Evolutionary conservation across 805 yeast species (phyloP).

Genomic region (Cyberlindnera xylosilytica): DNA sequence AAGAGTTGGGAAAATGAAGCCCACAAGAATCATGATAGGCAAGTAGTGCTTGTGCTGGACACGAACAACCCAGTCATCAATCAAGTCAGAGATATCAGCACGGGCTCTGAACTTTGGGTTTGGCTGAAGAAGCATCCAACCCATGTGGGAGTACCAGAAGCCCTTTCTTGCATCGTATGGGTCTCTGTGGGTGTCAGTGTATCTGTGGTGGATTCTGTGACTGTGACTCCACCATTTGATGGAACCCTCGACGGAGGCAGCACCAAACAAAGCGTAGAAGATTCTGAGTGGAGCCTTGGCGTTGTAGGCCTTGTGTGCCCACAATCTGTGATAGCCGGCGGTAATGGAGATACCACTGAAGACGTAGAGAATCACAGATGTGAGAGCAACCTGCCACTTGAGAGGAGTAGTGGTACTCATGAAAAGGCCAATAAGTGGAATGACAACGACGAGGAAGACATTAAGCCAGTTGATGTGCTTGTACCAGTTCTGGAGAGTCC

Average conservation of each 20-base stretch:
- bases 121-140: slow-evolving; percentile 81
- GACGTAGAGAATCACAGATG: slow-evolving; percentile 48
- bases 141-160: slow-evolving; percentile 81
- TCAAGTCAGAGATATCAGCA: slow-evolving; percentile 61
- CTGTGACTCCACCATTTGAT: slow-evolving; percentile 89
- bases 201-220: slow-evolving; percentile 84
- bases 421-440: slow-evolving; percentile 56
- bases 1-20: slow-evolving; percentile 60
- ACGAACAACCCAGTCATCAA: slow-evolving; percentile 74
- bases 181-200: slow-evolving; percentile 78
- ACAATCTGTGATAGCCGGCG: slow-evolving; percentile 80
- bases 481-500: slow-evolving; percentile 72
- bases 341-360: slow-evolving; percentile 75
- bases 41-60: slow-evolving; percentile 81
- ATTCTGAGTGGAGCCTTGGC: slow-evolving; percentile 59
- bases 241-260: slow-evolving; percentile 81
- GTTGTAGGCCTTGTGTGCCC: slow-evolving; percentile 74
- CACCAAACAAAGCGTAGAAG: slow-evolving; percentile 74
- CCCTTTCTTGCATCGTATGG: slow-evolving; percentile 86
- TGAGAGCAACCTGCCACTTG: slow-evolving; percentile 27
- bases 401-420: slow-evolving; percentile 46
- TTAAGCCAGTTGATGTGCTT: slow-evolving; percentile 79
- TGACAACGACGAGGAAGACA: slow-evolving; percentile 54
- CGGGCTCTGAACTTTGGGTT: slow-evolving; percentile 75
- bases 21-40: slow-evolving; percentile 54